Evolutionary conservation across 441 rosid species (phyloP).

Genomic region (Pelargonium australe): DNA sequence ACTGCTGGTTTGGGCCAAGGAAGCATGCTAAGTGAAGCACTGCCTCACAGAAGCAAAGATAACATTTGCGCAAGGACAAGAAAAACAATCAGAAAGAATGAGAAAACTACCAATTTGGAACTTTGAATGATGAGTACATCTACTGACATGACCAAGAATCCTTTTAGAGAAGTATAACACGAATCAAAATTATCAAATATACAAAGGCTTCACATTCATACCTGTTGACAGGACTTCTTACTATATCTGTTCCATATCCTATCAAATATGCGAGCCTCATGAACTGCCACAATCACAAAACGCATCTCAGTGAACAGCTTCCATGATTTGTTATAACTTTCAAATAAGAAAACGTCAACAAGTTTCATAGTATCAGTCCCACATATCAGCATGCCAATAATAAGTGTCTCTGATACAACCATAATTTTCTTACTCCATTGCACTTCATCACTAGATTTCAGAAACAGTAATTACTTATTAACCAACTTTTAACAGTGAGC

Average conservation of each 20-base stretch:
- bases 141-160: constrained; percentile 13
- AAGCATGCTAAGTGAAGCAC: constrained; percentile 97
- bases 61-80: constrained; percentile 16
- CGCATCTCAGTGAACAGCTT: constrained; percentile 19
- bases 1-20: constrained; percentile 96
- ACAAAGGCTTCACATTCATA: constrained; percentile 22
- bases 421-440: constrained; percentile 6
- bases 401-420: constrained; percentile 3
- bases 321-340: background rate
- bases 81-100: constrained; percentile 10
- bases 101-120: background rate
- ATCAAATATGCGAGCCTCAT: constrained; percentile 92
- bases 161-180: constrained; percentile 7
- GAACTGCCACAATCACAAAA: constrained; percentile 60
- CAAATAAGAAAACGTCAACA: background rate
- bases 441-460: constrained; percentile 9
- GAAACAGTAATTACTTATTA: background rate
- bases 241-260: constrained; percentile 85
- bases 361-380: background rate
- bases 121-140: background rate
- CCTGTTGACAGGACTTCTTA: constrained; percentile 97
- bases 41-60: constrained; percentile 30
- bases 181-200: constrained; percentile 10
- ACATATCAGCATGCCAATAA: constrained; percentile 13
- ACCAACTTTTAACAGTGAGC: background rate